Conservation (phyloP, 257 asterid species). For the Solanum peruvianum region DNA sequence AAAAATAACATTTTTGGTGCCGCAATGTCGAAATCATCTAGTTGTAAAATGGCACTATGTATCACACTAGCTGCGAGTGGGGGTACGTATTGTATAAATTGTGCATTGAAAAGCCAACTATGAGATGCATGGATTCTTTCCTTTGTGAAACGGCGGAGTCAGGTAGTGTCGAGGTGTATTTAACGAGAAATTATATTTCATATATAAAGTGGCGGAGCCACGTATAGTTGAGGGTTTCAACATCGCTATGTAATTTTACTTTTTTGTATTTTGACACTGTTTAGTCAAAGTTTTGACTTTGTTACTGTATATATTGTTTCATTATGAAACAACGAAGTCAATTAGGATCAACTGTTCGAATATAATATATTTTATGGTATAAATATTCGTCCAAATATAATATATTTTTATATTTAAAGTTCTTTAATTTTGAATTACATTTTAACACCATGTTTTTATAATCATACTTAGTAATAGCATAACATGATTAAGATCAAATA, state of each 20-base stretch:
- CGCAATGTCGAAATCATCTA: neutral
- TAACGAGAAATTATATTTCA: neutral
- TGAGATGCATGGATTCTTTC: neutral
- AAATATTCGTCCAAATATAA: neutral
- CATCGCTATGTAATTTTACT: no score
- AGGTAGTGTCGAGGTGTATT: neutral
- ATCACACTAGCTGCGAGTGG: neutral
- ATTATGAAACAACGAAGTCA: no score
- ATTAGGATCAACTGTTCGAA: fast-evolving
- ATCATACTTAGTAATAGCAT: neutral
- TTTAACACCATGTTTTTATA: neutral
- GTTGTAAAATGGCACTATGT: neutral
- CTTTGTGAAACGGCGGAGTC: no score
- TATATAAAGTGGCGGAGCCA: no score
- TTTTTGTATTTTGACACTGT: no score
- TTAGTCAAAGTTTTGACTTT: no score
- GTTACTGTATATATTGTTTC: no score
- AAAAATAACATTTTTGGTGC: neutral
- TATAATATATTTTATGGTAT: neutral
- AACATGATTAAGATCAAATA: neutral
- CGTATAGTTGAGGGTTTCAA: fast-evolving
- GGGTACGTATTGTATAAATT: neutral
- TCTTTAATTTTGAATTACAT: neutral
- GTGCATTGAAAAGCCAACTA: neutral
- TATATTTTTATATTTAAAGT: neutral